Conservation (phyloP, 345 rosid species). For the Aquilaria sinensis region DNA sequence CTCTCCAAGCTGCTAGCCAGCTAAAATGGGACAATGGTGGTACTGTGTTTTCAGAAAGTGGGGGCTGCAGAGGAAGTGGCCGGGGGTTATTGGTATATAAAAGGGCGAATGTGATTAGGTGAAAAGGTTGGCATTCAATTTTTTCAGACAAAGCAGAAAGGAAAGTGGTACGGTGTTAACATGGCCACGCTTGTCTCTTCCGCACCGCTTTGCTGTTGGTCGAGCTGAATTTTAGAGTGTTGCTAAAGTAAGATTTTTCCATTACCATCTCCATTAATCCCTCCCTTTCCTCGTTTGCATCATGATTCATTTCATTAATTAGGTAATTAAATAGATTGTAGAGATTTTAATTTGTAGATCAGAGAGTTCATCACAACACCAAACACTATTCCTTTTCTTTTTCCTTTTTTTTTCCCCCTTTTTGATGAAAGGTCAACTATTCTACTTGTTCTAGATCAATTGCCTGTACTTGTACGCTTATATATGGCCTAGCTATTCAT, state of each 20-base stretch:
- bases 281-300: too few relatives aligned
- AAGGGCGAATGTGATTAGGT: slow-evolving; percentile 20
- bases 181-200: slow-evolving; percentile 15
- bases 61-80: background rate
- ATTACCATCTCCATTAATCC: background rate
- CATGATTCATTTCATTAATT: too few relatives aligned
- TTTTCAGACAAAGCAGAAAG: background rate
- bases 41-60: background rate
- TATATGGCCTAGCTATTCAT: too few relatives aligned
- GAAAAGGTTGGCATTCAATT: background rate
- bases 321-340: too few relatives aligned
- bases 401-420: background rate
- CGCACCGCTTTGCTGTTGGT: slow-evolving; percentile 26
- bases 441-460: too few relatives aligned
- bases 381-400: too few relatives aligned
- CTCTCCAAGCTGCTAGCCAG: background rate
- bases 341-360: too few relatives aligned
- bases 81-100: slow-evolving; percentile 13
- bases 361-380: background rate
- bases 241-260: slow-evolving; percentile 35
- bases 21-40: background rate
- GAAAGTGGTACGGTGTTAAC: background rate
- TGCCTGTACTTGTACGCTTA: too few relatives aligned
- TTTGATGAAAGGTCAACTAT: too few relatives aligned
- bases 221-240: slow-evolving; percentile 58